A percentile compares a stretch with the other conserved stretches of the same genome.
Evolutionary conservation across 2,329 filamentous ascomycete species (phyloP).

Genomic region (Pyrenophora tritici-repentis): DNA sequence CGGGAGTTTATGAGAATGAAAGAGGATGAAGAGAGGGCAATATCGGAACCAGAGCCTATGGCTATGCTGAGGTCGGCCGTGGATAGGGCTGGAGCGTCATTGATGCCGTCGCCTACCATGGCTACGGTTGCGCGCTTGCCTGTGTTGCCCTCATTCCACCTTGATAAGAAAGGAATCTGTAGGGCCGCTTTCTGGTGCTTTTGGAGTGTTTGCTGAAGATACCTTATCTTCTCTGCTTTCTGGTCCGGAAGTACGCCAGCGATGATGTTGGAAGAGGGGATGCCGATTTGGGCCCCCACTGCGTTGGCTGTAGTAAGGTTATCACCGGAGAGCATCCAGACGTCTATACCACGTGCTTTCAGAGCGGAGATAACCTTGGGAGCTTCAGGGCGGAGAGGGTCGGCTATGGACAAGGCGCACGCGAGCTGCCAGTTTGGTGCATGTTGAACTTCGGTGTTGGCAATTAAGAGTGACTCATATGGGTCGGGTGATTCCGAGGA

Average conservation of each 20-base stretch:
- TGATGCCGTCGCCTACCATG: conserved; percentile 87
- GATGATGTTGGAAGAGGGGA: conserved; percentile 74
- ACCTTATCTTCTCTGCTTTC: conserved; percentile 73
- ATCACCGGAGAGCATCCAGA: conserved; percentile 94
- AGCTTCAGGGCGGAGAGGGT: conserved; percentile 78
- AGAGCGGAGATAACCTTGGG: conserved; percentile 67
- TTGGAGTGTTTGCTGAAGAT: conserved; percentile 48
- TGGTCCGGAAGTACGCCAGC: conserved; percentile 84
- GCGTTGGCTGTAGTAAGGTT: conserved; percentile 83
- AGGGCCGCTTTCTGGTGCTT: conserved; percentile 19
- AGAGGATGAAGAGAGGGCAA: conserved; percentile 79
- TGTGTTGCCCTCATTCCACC: not conserved
- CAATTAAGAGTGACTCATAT: not conserved
- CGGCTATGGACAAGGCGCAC: conserved; percentile 75
- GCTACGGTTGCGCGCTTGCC: conserved; percentile 64
- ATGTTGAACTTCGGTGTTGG: conserved; percentile 1
- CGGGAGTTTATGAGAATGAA: conserved; percentile 79
- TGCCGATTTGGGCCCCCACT: conserved; percentile 76
- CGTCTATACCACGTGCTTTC: conserved; percentile 67
- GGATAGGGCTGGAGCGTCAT: conserved; percentile 80
- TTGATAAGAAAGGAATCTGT: conserved; percentile 20
- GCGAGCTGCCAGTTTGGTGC: conserved; percentile 53
- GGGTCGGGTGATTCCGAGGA: not conserved
- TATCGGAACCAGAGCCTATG: conserved; percentile 78
- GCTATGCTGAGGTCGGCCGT: conserved; percentile 83